A percentile compares a stretch with the other conserved stretches of the same genome.
phyloP scores from a whole-genome alignment of 805 yeast genomes.

The Teunomyces pallodes region DNA sequence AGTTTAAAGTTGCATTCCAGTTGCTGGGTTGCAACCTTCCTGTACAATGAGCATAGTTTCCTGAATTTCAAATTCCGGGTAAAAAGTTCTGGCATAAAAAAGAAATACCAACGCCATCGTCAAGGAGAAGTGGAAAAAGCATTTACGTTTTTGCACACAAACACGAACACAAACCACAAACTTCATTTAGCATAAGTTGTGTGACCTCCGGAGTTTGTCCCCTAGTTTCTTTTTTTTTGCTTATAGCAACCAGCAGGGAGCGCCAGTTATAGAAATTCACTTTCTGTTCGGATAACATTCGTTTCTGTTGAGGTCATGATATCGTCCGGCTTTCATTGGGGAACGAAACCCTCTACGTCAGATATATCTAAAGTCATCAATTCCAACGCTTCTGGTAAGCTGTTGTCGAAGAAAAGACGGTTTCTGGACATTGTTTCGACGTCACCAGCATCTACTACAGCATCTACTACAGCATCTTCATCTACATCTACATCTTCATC shows the following conservation, averaged over 20 bases:
- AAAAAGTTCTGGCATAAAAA: neutral
- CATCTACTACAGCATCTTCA: conserved; percentile 4
- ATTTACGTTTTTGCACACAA: neutral
- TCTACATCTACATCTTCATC: neutral
- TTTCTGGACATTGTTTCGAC: conserved; percentile 11
- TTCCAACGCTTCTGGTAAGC: conserved; percentile 3
- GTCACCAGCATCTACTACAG: neutral
- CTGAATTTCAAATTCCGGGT: neutral
- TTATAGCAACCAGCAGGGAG: too few relatives aligned
- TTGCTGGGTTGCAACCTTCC: neutral
- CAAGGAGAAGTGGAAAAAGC: conserved; percentile 1
- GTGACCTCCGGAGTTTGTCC: too few relatives aligned
- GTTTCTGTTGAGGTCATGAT: conserved; percentile 10
- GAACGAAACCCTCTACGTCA: conserved; percentile 5
- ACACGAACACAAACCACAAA: neutral
- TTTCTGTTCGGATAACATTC: too few relatives aligned
- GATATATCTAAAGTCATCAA: neutral
- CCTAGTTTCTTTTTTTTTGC: too few relatives aligned
- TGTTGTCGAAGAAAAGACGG: conserved; percentile 13
- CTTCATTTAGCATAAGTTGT: too few relatives aligned
- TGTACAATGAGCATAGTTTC: neutral
- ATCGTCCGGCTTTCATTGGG: conserved; percentile 33
- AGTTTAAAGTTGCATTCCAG: neutral
- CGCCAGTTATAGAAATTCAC: neutral
- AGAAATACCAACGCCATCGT: conserved; percentile 4